phyloP scores from a whole-genome alignment of 129 eudicot species.

The carrot (Daucus carota) region DH1_v3.0 NC_030383.2:54351001-54351500 shows the following conservation, averaged over 20 bases:
- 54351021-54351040: constrained; percentile 18
- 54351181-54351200: constrained; percentile 5
- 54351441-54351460: background rate
- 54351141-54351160: background rate
- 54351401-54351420: constrained; percentile 17
- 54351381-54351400: constrained; percentile 15
- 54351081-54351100: constrained; percentile 2
- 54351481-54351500: too few species aligned
- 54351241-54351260: background rate
- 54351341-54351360: background rate
- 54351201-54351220: constrained; percentile 12
- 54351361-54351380: constrained; percentile 19
- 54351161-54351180: background rate
- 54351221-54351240: background rate
- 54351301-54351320: background rate
- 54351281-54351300: background rate
- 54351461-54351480: background rate
- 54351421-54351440: background rate
- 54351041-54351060: constrained; percentile 10
- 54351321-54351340: background rate
- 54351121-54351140: constrained; percentile 21
- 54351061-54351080: constrained; percentile 16
- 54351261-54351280: constrained; percentile 1
- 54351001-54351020: constrained; percentile 14
- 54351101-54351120: constrained; percentile 3